Evolutionary conservation across 192 early-diverging fungal genomes (phyloP).

Genomic region (Phycomyces nitens): DNA sequence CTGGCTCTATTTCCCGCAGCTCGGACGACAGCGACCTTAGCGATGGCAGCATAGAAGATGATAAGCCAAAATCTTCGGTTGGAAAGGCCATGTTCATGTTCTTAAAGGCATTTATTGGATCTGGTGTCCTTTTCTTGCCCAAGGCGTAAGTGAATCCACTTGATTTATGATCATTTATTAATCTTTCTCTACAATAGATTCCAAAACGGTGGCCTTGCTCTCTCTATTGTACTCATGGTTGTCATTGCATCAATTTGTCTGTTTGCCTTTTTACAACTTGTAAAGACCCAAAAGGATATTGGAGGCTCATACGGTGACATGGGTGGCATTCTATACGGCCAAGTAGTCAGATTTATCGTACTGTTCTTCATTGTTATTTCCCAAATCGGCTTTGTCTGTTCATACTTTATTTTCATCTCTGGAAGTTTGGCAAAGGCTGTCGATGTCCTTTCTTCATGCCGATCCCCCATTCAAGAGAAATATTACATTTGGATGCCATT

Average conservation of each 20-base stretch:
- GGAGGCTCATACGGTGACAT: constrained; percentile 61
- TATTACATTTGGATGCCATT: constrained; percentile 77
- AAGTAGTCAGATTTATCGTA: constrained; percentile 10
- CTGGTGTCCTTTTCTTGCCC: constrained; percentile 56
- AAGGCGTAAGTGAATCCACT: constrained; percentile 28
- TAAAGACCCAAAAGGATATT: constrained; percentile 46
- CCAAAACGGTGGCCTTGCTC: constrained; percentile 59
- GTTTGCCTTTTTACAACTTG: constrained; percentile 49
- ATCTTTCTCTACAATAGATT: too few relatives aligned
- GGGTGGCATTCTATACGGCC: constrained; percentile 51
- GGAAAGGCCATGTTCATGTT: constrained; percentile 58
- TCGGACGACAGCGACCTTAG: too few relatives aligned
- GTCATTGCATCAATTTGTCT: constrained; percentile 58
- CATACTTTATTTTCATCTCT: constrained; percentile 88
- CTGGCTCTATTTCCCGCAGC: background rate
- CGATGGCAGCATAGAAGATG: background rate
- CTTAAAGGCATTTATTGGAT: constrained; percentile 60
- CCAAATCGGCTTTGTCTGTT: constrained; percentile 84
- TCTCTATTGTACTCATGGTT: constrained; percentile 58
- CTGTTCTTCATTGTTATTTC: constrained; percentile 59
- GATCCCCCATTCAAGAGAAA: constrained; percentile 53
- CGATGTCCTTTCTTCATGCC: constrained; percentile 64
- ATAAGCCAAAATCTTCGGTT: constrained; percentile 39
- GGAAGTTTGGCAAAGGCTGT: constrained; percentile 75
- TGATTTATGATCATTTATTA: background rate